Evolutionary conservation across 768 basidiomycete genomes (phyloP), one percentile per base, ranked within the genome.

Genomic region (Mycena galericulata): DNA sequence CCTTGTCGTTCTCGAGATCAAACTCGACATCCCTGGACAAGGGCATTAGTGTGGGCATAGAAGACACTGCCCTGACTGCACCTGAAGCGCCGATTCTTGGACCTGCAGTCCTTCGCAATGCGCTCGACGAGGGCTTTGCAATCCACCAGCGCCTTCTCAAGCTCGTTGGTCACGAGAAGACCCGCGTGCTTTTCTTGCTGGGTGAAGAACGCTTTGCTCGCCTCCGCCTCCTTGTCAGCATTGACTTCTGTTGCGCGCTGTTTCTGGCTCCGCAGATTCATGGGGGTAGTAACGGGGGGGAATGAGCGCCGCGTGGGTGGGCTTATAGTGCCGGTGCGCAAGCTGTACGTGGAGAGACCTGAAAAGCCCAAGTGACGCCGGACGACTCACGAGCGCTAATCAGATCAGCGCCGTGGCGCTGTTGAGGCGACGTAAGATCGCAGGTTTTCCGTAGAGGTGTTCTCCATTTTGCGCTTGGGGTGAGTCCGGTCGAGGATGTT

Each of bases 1-100:
- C 78, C 56, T 76, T 75, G 74, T 89, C 87, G 38, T 86, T 85
- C 75, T 87, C 86, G 15, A 89, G 76, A 68, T 89, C 88, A 67
- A 88, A 89, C 67, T 87, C 87, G 51, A 85, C 78, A 70, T 89
- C 88, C 59, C 87, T 89, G 66, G 47, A 36, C 45, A 24, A 29
- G 4, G 1, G 41, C 0, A n/a, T 58, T 11, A 61, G n/a, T 11
- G 22, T 38, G 30, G 12, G 15, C 4, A 57, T 3, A 11, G n/a
- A 20, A 18, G 20, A 11, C 4, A 5, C 15, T 10, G 24, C 29
- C 27, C 66, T 18, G n/a, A 11, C 65, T 79, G 14, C 63, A 87
- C 87, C 87, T 78, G 75, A 87, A 87, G 70, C 85, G 84, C 38
- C 83, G 76, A 59, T 88, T 88, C 65, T 80, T 80, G 20, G 77